These are phyloP conservation scores for Haematococcus sp. DNA, from an alignment of 139 green algal genomes.

Conservation along the genomic window DNA sequence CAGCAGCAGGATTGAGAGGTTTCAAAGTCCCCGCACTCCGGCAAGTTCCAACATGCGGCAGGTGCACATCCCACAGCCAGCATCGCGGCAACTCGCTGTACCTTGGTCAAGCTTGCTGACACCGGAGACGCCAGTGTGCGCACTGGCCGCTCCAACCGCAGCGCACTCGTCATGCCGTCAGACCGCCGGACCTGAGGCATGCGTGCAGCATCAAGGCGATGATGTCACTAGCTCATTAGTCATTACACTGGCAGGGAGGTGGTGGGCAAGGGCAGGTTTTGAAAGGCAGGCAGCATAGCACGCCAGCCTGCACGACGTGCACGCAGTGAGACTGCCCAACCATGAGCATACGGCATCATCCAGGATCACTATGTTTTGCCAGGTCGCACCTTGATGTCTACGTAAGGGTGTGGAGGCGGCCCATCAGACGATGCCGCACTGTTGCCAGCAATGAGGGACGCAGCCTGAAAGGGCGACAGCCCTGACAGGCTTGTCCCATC, in stretches of 20 bases:
- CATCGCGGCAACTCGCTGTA: too few relatives aligned
- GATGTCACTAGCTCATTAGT: too few relatives aligned
- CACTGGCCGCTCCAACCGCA: conserved; percentile 45
- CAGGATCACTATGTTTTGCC: background rate
- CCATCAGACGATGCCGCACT: background rate
- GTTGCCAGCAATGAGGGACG: conserved; percentile 20
- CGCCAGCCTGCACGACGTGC: background rate
- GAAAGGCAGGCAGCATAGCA: too few relatives aligned
- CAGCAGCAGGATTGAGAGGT: background rate
- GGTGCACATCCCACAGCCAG: too few relatives aligned
- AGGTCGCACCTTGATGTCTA: conserved; percentile 30
- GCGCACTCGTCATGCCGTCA: conserved; percentile 23
- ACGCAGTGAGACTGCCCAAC: background rate
- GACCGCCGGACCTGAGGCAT: conserved; percentile 43
- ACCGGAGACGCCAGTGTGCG: conserved; percentile 39
- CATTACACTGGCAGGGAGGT: too few relatives aligned
- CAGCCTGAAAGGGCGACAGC: conserved; percentile 31
- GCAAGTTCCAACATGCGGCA: too few relatives aligned
- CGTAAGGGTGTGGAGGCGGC: background rate
- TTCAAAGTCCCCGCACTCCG: too few relatives aligned
- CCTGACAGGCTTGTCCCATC: conserved; percentile 42
- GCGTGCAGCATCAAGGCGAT: too few relatives aligned
- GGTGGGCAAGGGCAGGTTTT: too few relatives aligned
- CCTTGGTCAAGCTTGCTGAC: conserved; percentile 21
- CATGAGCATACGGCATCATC: background rate